A percentile compares a stretch with the other conserved stretches of the same genome.
Evolutionary conservation across 225 moss, liverwort and hornwort species (phyloP).

Genomic region (Bryoerythrophyllum caledonicum): DNA sequence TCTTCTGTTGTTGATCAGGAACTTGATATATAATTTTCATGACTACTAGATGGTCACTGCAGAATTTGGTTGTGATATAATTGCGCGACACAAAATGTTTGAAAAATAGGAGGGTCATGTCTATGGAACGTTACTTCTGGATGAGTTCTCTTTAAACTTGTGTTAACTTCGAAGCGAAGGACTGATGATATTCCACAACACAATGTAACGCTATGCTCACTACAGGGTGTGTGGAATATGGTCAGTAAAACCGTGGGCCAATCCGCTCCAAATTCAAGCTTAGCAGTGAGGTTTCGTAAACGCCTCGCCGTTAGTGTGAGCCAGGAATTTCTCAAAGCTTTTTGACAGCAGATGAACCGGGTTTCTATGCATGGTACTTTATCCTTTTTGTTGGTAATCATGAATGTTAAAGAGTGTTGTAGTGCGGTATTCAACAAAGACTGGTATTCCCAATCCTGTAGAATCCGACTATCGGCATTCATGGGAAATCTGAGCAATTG

Average conservation of each 20-base stretch:
- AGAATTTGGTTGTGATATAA: too few relatives aligned
- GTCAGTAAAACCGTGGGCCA: slow-evolving; percentile 7
- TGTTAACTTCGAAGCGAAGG: not conserved
- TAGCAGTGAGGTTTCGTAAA: slow-evolving; percentile 11
- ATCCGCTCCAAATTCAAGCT: slow-evolving; percentile 11
- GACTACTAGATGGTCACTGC: too few relatives aligned
- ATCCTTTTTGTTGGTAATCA: slow-evolving; percentile 19
- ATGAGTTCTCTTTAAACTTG: not conserved
- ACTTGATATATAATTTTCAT: too few relatives aligned
- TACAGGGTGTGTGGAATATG: slow-evolving; percentile 26
- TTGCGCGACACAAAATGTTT: too few relatives aligned
- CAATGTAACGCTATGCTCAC: not conserved
- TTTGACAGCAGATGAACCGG: slow-evolving; percentile 15
- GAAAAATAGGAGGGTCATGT: too few relatives aligned
- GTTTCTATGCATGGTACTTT: slow-evolving; percentile 12
- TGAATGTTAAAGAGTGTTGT: too few relatives aligned
- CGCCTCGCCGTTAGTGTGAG: not conserved
- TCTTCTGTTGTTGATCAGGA: too few relatives aligned
- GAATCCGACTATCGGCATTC: too few relatives aligned
- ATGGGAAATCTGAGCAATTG: too few relatives aligned
- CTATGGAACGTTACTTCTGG: too few relatives aligned
- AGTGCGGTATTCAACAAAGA: too few relatives aligned
- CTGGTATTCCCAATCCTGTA: too few relatives aligned
- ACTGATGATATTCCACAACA: not conserved
- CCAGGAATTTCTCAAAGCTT: slow-evolving; percentile 11